These are phyloP conservation scores for Myxozyma mucilagina DNA, from an alignment of 805 yeast species.

Conservation along the genomic window DNA sequence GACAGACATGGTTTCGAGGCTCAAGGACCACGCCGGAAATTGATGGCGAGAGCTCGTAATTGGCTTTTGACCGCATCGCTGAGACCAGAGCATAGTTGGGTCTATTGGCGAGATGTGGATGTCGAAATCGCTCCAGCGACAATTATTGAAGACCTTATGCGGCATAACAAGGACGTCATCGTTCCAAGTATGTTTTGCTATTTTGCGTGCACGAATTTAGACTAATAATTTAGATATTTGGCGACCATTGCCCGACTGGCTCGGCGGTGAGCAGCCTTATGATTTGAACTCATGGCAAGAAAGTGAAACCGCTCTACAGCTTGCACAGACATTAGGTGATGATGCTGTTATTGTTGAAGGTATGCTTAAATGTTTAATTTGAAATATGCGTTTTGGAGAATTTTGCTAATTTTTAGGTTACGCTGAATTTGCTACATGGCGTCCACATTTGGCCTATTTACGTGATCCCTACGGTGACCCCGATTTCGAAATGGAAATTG, in stretches of 20 bases:
- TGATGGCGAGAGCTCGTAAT: slow-evolving; percentile 94
- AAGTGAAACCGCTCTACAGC: slow-evolving; percentile 62
- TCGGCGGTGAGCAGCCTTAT: slow-evolving; percentile 90
- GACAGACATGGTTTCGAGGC: slow-evolving; percentile 96
- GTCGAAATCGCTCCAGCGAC: slow-evolving; percentile 86
- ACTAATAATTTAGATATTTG: slow-evolving; percentile 59
- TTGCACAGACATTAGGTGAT: slow-evolving; percentile 65
- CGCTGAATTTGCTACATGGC: slow-evolving; percentile 96
- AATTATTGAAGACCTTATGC: slow-evolving; percentile 87
- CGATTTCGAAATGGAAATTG: slow-evolving; percentile 87
- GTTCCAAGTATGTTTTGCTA: slow-evolving; percentile 70
- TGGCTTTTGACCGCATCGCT: slow-evolving; percentile 87
- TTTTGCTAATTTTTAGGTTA: slow-evolving; percentile 64
- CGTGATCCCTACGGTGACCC: slow-evolving; percentile 96
- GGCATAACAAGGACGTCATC: slow-evolving; percentile 83
- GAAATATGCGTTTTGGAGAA: neutral
- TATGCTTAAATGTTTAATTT: neutral
- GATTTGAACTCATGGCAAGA: slow-evolving; percentile 98
- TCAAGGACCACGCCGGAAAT: slow-evolving; percentile 90
- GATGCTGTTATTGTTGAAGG: slow-evolving; percentile 98
- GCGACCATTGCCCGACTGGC: slow-evolving; percentile 93
- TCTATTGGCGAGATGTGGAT: slow-evolving; percentile 98
- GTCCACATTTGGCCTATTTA: slow-evolving; percentile 93
- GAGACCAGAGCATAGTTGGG: slow-evolving; percentile 91
- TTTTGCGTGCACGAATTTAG: neutral